phyloP scores from a whole-genome alignment of 2,329 filamentous ascomycete species.

The Aspergillus sp. region DNA sequence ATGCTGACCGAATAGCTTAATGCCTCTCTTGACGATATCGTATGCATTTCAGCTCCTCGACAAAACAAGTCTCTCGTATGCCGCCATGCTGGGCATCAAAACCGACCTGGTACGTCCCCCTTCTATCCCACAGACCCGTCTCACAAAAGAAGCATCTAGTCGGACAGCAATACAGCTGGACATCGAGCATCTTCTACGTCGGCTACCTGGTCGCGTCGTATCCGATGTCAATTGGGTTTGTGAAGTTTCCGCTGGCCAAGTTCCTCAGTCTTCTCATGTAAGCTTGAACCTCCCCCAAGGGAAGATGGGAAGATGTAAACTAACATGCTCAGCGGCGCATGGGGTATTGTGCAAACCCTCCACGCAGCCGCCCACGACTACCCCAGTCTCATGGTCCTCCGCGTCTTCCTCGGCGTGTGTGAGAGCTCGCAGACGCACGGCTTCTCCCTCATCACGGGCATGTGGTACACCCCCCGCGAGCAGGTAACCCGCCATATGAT shows the following conservation, averaged over 20 bases:
- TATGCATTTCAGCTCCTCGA: not conserved
- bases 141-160: conserved; percentile 5
- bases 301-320: not conserved
- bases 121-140: not conserved
- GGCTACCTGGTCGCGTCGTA: conserved; percentile 31
- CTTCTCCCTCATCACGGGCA: conserved; percentile 6
- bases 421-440: conserved; percentile 2
- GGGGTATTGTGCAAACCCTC: not conserved
- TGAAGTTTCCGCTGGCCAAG: conserved; percentile 32
- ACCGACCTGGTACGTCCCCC: conserved; percentile 10
- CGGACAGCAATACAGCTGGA: conserved; percentile 22
- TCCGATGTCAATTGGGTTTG: conserved; percentile 32
- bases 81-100: conserved; percentile 14
- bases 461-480: conserved; percentile 8
- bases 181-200: conserved; percentile 24
- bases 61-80: conserved; percentile 15
- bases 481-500: conserved; percentile 12
- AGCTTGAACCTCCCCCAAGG: not conserved
- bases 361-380: not conserved
- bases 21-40: not conserved
- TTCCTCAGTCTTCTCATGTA: conserved; percentile 25
- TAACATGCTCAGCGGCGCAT: not conserved
- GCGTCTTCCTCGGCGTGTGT: not conserved
- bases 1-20: not conserved
- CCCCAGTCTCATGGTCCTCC: conserved; percentile 3